Evolutionary conservation across 1,139 yeast genomes (phyloP).

Genomic region (Suhomyces kunorum): DNA sequence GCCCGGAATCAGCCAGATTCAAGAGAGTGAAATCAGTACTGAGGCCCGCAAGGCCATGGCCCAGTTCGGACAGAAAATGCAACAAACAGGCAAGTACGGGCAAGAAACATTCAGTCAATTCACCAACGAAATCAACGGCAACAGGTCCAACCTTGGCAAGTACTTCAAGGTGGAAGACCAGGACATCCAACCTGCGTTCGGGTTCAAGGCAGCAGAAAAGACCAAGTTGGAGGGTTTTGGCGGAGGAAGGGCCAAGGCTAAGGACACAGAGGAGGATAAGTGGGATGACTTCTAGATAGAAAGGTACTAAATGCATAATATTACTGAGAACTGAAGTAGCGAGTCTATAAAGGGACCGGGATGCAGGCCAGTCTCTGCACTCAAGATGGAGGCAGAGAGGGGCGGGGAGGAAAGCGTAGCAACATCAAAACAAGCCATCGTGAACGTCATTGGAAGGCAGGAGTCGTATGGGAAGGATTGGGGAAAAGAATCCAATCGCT

Average conservation of each 20-base stretch:
- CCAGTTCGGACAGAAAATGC: conserved; percentile 93
- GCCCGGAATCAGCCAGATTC: conserved; percentile 81
- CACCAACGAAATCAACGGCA: conserved; percentile 48
- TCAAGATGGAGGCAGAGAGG: not conserved
- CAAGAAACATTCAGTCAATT: conserved; percentile 64
- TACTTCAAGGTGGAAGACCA: conserved; percentile 45
- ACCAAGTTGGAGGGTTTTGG: conserved; percentile 58
- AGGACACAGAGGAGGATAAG: conserved; percentile 42
- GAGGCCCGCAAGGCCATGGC: conserved; percentile 91
- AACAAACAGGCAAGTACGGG: conserved; percentile 79
- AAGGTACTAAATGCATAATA: conserved; percentile 2
- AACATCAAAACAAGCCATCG: not conserved
- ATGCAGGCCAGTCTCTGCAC: not conserved
- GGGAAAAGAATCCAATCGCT: too few relatives aligned
- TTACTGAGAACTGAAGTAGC: conserved; percentile 5
- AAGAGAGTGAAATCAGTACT: conserved; percentile 73
- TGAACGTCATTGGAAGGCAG: too few relatives aligned
- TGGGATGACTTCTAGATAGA: conserved; percentile 46
- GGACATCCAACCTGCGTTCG: conserved; percentile 67
- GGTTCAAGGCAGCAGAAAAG: conserved; percentile 62
- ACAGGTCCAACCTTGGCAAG: conserved; percentile 48
- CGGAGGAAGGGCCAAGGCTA: conserved; percentile 30
- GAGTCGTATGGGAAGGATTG: too few relatives aligned
- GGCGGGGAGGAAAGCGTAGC: not conserved
- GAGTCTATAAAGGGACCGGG: conserved; percentile 3